Base-by-base conservation (phyloP, 768 basidiomycete species). In the Leccinum incarnatum region DNA sequence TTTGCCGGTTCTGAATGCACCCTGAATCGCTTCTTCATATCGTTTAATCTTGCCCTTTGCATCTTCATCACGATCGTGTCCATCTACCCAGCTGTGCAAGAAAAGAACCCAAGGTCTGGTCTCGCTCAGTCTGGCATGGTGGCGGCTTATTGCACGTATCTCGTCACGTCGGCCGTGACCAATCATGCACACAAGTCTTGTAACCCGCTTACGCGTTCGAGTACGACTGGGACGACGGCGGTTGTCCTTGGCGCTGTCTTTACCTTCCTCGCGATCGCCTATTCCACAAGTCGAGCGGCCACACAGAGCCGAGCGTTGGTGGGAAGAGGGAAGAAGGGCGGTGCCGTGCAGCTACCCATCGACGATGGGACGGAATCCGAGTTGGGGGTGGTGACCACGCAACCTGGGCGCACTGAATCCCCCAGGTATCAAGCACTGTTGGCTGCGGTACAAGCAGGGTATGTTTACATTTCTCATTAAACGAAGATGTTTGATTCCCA, bases 251-350 rank as follows among this genome's bases (percentile, higher is more conserved):
- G 97, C 30, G 97, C 93, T 8, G 72, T 93, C 11, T 97, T 99
- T 75, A 99, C 97, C 0, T 99, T 99, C 85, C 75, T 98, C 49
- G 95, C 97, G 5, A 97, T 99, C 65, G 96, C 97, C 7, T 99
- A 98, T 70, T 98, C 95, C 29, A 98, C 97, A 0, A 91, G 88
- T 25, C 82, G 96, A 53, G 97, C 97, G 5, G 97, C 97, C 10
- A 99, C 97, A 1, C 94, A 96, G 74, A 93, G 91, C 67, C 86
- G 91, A 58, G 96, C 94, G 7, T 76, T 99, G 23, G 88, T 90
- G 0, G 95, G 95, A 2, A 86, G 79, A 58, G 79, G 79, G 30
- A 89, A 84, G 75, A 82, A 79, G 57, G 79, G 76, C 60, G 85
- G 85, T 12, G 77, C 82, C 12, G 81, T 98, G 37, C 80, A 85